Conservation (phyloP, 345 rosid species). For the Populus deltoides region DNA sequence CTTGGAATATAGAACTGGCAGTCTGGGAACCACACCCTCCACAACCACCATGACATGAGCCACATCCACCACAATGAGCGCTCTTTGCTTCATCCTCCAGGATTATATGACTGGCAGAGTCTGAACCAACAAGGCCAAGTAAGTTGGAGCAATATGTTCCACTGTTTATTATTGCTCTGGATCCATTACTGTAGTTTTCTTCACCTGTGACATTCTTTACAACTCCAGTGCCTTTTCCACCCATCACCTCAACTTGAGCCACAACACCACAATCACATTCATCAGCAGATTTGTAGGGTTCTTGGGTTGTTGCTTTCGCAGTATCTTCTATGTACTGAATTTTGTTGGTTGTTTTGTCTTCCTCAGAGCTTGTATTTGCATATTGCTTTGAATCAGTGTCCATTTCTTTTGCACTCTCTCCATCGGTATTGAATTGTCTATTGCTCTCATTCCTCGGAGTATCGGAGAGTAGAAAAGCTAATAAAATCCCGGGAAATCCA, state of each 20-base stretch:
- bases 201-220: background rate
- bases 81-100: background rate
- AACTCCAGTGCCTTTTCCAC: background rate
- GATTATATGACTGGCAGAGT: too few relatives aligned
- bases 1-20: background rate
- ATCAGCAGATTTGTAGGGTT: background rate
- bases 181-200: background rate
- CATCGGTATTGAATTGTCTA: background rate
- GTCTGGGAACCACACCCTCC: background rate
- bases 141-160: too few relatives aligned
- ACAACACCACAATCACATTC: background rate
- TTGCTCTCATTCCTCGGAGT: background rate
- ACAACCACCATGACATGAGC: slow-evolving; percentile 3
- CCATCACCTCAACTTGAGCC: background rate
- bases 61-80: background rate
- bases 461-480: slow-evolving; percentile 8
- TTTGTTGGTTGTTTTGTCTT: background rate
- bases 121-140: background rate
- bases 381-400: background rate
- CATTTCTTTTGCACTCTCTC: background rate
- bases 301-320: too few relatives aligned
- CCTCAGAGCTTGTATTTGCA: background rate
- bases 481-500: slow-evolving; percentile 13
- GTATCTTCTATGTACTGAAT: too few relatives aligned
- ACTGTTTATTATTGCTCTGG: background rate